Evolutionary conservation across 257 asterid species (phyloP).

Genomic region (Forsythia viridissima): DNA sequence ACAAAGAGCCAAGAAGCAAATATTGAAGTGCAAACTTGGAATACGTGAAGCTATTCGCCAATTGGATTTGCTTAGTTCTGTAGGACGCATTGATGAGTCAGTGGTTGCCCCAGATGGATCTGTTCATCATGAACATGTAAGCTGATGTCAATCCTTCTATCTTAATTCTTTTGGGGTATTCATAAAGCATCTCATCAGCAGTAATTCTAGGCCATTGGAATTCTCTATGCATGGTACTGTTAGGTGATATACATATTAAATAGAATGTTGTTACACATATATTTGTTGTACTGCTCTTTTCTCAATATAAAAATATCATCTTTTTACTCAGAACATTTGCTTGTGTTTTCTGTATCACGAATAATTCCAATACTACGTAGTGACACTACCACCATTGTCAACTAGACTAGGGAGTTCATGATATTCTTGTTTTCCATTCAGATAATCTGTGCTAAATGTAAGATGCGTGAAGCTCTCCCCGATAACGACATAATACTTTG

Average conservation of each 20-base stretch:
- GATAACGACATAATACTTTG: slow-evolving; percentile 93
- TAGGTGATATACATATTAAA: not conserved
- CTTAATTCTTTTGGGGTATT: slow-evolving; percentile 8
- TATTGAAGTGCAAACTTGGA: slow-evolving; percentile 86
- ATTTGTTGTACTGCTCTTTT: not conserved
- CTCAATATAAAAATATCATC: not conserved
- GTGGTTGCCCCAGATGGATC: slow-evolving; percentile 88
- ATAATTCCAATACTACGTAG: not conserved
- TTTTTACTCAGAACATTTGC: not conserved
- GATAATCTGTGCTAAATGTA: slow-evolving; percentile 95
- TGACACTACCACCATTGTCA: not conserved
- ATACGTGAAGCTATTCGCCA: slow-evolving; percentile 89
- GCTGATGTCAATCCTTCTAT: slow-evolving; percentile 20
- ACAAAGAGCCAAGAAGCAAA: slow-evolving; percentile 80
- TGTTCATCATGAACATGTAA: slow-evolving; percentile 87
- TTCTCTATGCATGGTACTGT: not conserved
- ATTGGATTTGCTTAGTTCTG: slow-evolving; percentile 82
- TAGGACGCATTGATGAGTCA: slow-evolving; percentile 65
- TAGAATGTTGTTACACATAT: not conserved
- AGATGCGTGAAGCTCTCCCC: slow-evolving; percentile 70
- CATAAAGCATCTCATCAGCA: slow-evolving; percentile 1
- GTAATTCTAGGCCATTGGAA: slow-evolving; percentile 5
- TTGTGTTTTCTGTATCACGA: not conserved
- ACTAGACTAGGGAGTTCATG: slow-evolving; percentile 12
- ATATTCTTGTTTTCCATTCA: slow-evolving; percentile 39